phyloP scores from a whole-genome alignment of 2,329 filamentous ascomycete species.

The Colletotrichum plurivorum region DNA sequence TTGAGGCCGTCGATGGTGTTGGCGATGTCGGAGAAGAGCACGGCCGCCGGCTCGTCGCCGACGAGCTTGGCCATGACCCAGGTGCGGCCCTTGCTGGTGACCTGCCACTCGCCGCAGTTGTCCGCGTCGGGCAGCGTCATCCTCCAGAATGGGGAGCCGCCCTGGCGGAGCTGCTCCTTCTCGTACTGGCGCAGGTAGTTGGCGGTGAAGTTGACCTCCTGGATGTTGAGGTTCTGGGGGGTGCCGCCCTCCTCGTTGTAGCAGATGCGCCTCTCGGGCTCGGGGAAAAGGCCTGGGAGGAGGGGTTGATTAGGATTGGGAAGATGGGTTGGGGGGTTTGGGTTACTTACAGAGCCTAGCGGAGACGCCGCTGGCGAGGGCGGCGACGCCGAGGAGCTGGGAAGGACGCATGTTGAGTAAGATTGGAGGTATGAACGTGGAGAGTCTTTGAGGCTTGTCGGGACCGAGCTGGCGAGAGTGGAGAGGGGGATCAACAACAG shows the following conservation, averaged over 20 bases:
- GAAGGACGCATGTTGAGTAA: too few species aligned
- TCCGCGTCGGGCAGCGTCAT: constrained; percentile 22
- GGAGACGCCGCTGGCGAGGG: too few species aligned
- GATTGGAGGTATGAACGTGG: too few species aligned
- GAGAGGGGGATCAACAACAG: too few species aligned
- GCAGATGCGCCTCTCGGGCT: constrained; percentile 19
- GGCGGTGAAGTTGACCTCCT: constrained; percentile 7
- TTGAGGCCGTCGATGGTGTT: constrained; percentile 16
- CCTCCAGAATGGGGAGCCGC: constrained; percentile 1
- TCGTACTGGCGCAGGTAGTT: neutral
- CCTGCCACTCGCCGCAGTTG: constrained; percentile 30
- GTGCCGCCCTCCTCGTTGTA: constrained; percentile 4
- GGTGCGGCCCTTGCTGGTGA: constrained; percentile 15
- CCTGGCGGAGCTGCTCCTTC: neutral
- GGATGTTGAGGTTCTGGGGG: neutral
- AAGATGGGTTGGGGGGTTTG: too few species aligned
- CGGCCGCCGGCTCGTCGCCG: constrained; percentile 9
- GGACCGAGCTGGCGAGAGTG: too few species aligned
- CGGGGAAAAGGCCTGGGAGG: neutral
- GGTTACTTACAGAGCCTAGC: too few species aligned
- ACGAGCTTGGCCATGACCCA: constrained; percentile 24
- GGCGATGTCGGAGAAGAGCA: constrained; percentile 18
- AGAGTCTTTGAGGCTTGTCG: too few species aligned
- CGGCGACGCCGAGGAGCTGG: too few species aligned
- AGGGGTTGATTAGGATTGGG: neutral